Evolutionary conservation across 371 early-diverging fungal species (phyloP), one percentile per base, ranked within the genome.

Genomic region (Rhizopus sp.): DNA sequence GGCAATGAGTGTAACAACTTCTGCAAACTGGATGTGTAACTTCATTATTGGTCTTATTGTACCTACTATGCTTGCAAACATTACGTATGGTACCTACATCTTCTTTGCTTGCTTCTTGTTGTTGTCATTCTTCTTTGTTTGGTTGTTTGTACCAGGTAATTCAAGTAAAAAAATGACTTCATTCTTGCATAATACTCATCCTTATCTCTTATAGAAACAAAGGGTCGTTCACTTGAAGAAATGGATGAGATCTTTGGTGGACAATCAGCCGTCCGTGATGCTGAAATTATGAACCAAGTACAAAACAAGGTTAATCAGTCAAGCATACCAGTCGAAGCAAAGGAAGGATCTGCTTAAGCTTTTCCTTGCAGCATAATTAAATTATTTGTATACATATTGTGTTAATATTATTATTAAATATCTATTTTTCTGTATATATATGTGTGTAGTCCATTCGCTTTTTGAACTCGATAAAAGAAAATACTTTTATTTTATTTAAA

Each of bases 1-100:
- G 77, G 95, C 87, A 37, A 87, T 90, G 66, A 90, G 88, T 47
- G 63, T 93, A 15, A 86, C 92, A 40, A 94, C 95, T 13, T 86
- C 93, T n/a, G 77, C 92, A 63, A 95, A 96, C 83, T 96, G 94
- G 94, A 75, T 84, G 59, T 83, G 78, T 73, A 94, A 92, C 79
- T 87, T 87, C 60, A 70, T 84, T 50, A 70, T 91, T 38, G 86
- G 81, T 6, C 77, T 82, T 32, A 73, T 86, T 52, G 75, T 81
- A 0, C 89, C 89, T 10, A 78, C 79, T 30, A 72, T 89, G 52
- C 63, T 90, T 15, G 69, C 83, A 44, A 61, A 60, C 12, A 84
- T 88, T 53, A 77, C 75, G 16, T 91, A 81, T 76, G 78, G 81
- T 8, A 66, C 83, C 9, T 81, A 82, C 56, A 66, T 78, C 40